Base-by-base conservation (phyloP, 257 asterid species). In the Dorcoceras hygrometricum region DNA sequence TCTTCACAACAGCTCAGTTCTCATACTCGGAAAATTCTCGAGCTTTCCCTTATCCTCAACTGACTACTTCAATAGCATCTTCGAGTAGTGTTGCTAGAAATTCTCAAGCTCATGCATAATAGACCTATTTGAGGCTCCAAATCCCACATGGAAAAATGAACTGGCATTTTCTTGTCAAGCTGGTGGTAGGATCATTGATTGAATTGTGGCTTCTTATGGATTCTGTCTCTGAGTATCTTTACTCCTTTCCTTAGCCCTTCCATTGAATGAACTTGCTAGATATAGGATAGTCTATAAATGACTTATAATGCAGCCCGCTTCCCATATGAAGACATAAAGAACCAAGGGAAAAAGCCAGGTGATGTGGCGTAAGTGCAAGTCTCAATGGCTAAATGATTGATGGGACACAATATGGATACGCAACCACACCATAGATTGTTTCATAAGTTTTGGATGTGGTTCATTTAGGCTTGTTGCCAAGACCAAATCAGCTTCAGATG, bases 371-470 rank as follows among this genome's bases (percentile, higher is more conserved):
- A 85, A 2, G 90, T 81, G 81, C 89, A 78, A 2, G 97, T 81
- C 0, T 87, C 93, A 12, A 92, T 86, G 60, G 98, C 95, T 51
- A 89, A 65, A 1, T 96, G 86, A 54, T 89, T 97, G 10, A 76
- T 71, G 22, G 93, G 91, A 0, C 93, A 82, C 8, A 92, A 83
- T 0, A 83, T n/a, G 76, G 82, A 86, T n/a, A 89, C n/a, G n/a
- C 89, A 24, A 82, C 92, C 57, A 63, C 0, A 95, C 95, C 97
- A 92, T 89, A 4, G 95, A 86, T 76, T 92, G 96, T 77, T 86
- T 92, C 93, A 87, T 80, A n/a, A n/a, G n/a, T n/a, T n/a, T n/a
- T n/a, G n/a, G n/a, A 39, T 92, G 96, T 0, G 96, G 98, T 19
- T 95, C 97, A 14, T 83, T 82, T 3, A 95, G 93, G 68, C 91